A percentile compares a stretch with the other conserved stretches of the same genome.
phyloP scores from a whole-genome alignment of 805 yeast species.

The Saturnispora silvae region DNA sequence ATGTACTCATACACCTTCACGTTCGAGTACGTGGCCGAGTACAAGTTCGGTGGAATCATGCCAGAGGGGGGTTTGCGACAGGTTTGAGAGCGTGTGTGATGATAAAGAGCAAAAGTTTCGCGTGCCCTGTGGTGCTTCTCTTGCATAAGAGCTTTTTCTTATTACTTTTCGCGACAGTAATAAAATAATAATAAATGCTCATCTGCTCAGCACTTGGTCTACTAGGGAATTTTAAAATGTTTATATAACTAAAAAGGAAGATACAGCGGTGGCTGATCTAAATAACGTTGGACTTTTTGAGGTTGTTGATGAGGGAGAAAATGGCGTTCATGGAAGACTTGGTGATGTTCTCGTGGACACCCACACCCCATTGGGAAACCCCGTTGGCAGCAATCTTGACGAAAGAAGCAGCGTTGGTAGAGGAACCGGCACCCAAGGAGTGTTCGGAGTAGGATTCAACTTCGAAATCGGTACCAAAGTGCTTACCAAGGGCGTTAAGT shows the following conservation, averaged over 20 bases:
- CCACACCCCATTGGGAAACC: conserved; percentile 70
- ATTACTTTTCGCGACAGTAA: too few species aligned
- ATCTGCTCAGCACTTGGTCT: not conserved
- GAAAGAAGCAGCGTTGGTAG: conserved; percentile 65
- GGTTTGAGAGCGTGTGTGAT: too few species aligned
- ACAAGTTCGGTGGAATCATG: conserved; percentile 29
- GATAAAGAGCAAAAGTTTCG: not conserved
- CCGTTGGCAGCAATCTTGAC: conserved; percentile 29
- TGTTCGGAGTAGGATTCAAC: conserved; percentile 64
- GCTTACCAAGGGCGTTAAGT: conserved; percentile 48
- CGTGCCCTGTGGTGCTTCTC: not conserved
- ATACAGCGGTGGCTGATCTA: too few species aligned
- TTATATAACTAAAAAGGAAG: not conserved
- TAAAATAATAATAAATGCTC: not conserved
- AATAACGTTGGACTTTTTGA: conserved; percentile 18
- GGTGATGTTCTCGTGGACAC: conserved; percentile 82
- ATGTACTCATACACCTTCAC: conserved; percentile 76
- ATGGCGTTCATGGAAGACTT: conserved; percentile 70
- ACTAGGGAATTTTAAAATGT: not conserved
- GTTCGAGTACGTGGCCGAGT: conserved; percentile 70
- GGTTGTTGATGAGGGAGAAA: conserved; percentile 49
- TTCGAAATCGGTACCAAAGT: conserved; percentile 44
- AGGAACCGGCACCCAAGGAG: conserved; percentile 61
- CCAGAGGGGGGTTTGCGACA: too few species aligned
- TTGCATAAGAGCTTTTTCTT: not conserved